Evolutionary conservation across 169 alveolate species (phyloP).

Genomic region (Fabrea salina): DNA sequence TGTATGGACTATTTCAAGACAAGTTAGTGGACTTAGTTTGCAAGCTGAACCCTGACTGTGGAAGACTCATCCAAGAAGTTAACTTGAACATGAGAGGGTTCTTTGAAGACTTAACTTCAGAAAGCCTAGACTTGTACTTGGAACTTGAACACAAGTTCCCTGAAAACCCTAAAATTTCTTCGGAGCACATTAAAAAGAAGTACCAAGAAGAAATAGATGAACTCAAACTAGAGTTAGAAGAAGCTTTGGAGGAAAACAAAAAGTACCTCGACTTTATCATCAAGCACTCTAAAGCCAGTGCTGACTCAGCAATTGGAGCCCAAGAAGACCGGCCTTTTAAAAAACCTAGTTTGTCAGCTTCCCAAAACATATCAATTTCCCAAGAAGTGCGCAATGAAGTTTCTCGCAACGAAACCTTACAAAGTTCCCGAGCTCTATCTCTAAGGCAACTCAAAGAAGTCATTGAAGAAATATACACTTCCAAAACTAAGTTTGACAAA

Average conservation of each 20-base stretch:
- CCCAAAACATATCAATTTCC: constrained; percentile 33
- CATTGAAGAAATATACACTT: constrained; percentile 78
- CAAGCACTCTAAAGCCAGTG: constrained; percentile 50
- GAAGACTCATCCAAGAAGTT: neutral
- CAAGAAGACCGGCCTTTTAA: too few relatives aligned
- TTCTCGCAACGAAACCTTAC: neutral
- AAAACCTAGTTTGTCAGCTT: constrained; percentile 32
- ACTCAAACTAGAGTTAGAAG: constrained; percentile 46
- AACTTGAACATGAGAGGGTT: neutral
- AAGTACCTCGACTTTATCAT: constrained; percentile 63
- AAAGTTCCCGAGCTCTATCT: constrained; percentile 52
- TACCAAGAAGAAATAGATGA: constrained; percentile 53
- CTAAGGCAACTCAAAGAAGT: constrained; percentile 77
- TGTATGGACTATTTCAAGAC: constrained; percentile 45
- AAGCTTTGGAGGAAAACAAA: constrained; percentile 75
- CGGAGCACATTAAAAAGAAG: constrained; percentile 22
- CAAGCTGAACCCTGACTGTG: constrained; percentile 21
- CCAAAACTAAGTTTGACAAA: constrained; percentile 70
- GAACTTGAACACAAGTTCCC: constrained; percentile 11
- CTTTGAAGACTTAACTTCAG: neutral
- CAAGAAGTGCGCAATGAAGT: constrained; percentile 3
- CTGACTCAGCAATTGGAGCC: constrained; percentile 23
- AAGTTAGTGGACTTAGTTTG: constrained; percentile 35
- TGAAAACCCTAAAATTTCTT: constrained; percentile 12
- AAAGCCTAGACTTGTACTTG: neutral